Base-by-base conservation (phyloP, 805 yeast genomes). In the Myxozyma sirexii region DNA sequence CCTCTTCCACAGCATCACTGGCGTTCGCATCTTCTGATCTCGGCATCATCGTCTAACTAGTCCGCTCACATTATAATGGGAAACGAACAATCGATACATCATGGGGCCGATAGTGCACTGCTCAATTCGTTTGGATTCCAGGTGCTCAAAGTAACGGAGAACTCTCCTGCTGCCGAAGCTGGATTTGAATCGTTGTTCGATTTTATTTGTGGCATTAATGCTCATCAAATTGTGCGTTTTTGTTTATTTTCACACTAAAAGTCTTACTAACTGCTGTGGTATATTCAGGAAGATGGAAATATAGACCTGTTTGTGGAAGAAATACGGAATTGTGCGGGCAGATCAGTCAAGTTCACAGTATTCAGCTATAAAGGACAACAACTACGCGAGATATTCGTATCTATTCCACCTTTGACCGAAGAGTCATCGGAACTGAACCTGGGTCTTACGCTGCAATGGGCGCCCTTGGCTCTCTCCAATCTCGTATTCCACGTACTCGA, bases 131-230 rank as follows among this genome's bases (percentile, higher is more conserved):
- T 63, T 46, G 94, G 92, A 0, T 77, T 87, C 52, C 77, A 92
- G 39, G 82, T 88, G 1, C 68, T 87, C 1, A 75, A 77, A 27
- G 82, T 83, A 1, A 76, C 74, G 38, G 71, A 73, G 33, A 75
- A 73, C 54, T 82, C 87, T 0, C 73, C 75, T 13, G 86, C 82
- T 15, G 72, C 74, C 6, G 77, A 74, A 29, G 75, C 78, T 24
- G 88, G 87, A 2, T 71, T 94, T 29, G 96, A 91, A 73, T 79
- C 94, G 8, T 87, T 90, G 83, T 94, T 93, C 70, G 99, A 93
- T 71, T 93, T 80, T 71, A 83, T 93, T 37, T 80, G 90, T n/a
- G 87, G 88, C 0, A 77, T 91, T 57, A 89, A 93, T 67, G 90
- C 88, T 46, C 86, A 82, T 64, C 88, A 87, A 19, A 68, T 84